Conservation (phyloP, 495 filamentous ascomycete genomes). For the Trichoderma orchidacearum region DNA sequence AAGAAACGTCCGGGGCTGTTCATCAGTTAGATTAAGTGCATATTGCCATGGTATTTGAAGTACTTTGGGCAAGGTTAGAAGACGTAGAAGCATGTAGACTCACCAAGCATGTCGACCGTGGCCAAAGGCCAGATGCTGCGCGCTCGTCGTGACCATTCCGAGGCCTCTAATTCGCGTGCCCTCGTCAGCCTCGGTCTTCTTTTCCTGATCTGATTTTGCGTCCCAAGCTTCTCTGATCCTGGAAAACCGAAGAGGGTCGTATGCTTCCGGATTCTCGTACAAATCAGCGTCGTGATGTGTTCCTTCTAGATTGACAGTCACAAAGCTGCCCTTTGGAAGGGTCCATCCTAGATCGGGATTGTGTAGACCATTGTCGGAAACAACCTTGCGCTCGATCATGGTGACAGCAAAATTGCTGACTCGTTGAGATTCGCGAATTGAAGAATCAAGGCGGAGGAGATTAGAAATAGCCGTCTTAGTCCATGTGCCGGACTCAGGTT, state of each 20-base stretch:
- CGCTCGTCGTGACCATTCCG: constrained; percentile 23
- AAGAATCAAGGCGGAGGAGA: constrained; percentile 16
- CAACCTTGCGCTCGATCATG: constrained; percentile 20
- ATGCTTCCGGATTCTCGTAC: constrained; percentile 15
- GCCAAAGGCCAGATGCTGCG: constrained; percentile 18
- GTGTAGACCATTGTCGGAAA: constrained; percentile 17
- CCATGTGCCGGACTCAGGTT: constrained; percentile 19
- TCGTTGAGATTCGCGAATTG: constrained; percentile 23
- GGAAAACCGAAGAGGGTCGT: constrained; percentile 19
- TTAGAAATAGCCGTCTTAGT: constrained; percentile 20
- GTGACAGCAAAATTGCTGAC: constrained; percentile 15
- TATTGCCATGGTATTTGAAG: neutral
- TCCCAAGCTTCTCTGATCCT: constrained; percentile 16
- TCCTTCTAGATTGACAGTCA: constrained; percentile 17
- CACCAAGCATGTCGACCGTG: constrained; percentile 25
- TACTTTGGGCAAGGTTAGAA: too few species aligned
- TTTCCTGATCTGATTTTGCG: constrained; percentile 8
- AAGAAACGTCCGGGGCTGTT: constrained; percentile 27
- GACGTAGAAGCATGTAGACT: too few species aligned
- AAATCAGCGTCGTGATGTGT: constrained; percentile 18
- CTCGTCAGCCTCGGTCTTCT: constrained; percentile 9
- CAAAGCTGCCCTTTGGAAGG: constrained; percentile 13
- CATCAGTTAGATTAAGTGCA: neutral
- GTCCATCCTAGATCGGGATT: constrained; percentile 19
- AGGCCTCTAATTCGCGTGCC: constrained; percentile 11